These are phyloP conservation scores for Citrus hindsii DNA, from an alignment of 345 rosid genomes.

Conservation along the genomic window DNA sequence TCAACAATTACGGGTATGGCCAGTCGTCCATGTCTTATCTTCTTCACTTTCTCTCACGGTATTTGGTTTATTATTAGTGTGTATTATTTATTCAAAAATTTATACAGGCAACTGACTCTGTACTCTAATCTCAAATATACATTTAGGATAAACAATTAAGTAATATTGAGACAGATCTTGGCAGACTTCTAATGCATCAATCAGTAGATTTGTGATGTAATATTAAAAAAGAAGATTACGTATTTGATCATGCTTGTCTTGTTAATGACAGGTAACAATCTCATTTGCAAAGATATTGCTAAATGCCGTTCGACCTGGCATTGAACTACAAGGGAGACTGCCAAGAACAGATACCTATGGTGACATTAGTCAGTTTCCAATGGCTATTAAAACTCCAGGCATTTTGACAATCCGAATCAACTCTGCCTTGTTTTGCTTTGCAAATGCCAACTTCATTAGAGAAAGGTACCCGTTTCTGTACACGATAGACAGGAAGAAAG, in stretches of 20 bases:
- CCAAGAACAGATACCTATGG: constrained; percentile 56
- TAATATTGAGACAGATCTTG: background rate
- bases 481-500: background rate
- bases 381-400: constrained; percentile 58
- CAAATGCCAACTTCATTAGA: constrained; percentile 74
- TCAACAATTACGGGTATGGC: background rate
- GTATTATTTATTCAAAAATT: background rate
- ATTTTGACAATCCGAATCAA: constrained; percentile 51
- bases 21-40: background rate
- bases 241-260: background rate
- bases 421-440: constrained; percentile 74
- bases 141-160: too few species aligned
- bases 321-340: constrained; percentile 60
- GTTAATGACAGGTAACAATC: constrained; percentile 51
- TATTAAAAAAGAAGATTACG: too few species aligned
- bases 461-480: constrained; percentile 41
- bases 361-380: constrained; percentile 67
- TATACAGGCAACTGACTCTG: too few species aligned
- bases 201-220: background rate
- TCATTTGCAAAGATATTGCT: constrained; percentile 69
- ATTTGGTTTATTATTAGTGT: background rate
- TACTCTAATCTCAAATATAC: too few species aligned
- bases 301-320: constrained; percentile 60
- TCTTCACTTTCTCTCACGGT: background rate
- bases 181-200: background rate